Evolutionary conservation across 495 filamentous ascomycete species (phyloP), one percentile per base, ranked within the genome.

Genomic region (Evernia prunastri): DNA sequence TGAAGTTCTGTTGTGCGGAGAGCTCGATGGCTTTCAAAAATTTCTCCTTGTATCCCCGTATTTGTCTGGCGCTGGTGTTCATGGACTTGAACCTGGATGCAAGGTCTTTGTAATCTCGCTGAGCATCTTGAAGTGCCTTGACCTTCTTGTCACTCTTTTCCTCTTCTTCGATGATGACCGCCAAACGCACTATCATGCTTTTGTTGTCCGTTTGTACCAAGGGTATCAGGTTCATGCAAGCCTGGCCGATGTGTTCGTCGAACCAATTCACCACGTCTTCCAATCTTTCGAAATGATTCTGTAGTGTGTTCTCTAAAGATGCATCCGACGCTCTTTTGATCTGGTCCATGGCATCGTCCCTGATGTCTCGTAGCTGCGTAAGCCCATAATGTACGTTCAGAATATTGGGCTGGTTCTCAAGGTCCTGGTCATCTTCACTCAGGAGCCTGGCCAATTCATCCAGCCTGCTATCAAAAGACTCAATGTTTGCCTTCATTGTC

Each of bases 11-110:
- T 67, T 88, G 81, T 5, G 87, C 89, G 64, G 84, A 83, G 54
- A 87, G 77, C 67, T 89, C 81, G 69, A 97, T 91, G 12, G 88
- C 86, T 66, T 88, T 80, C 8, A 96, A 69, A 71, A 97, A 96
- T 71, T 95, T 96, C 67, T 96, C 89, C 74, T 97, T 97, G 75
- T 99, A 99, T 1, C 92, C 94, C 64, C 94, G 83, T n/a, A 94
- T 82, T 56, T 89, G 88, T 76, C 94, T 93, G 2, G 92, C 89
- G 3, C 91, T 92, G 64, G 91, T 88, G 2, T 89, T 90, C 75
- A 99, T 96, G 36, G 89, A 92, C 76, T 96, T 94, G 77, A 99
- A 97, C 33, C 91, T 82, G 27, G 86, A 86, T 36, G 92, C 93
- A 67, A 99, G 86, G 69, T 97, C 94, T 71, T 92, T 90, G 73